These are phyloP conservation scores for Vitis riparia DNA, from an alignment of 164 flowering plant species.

Conservation along the genomic window DNA sequence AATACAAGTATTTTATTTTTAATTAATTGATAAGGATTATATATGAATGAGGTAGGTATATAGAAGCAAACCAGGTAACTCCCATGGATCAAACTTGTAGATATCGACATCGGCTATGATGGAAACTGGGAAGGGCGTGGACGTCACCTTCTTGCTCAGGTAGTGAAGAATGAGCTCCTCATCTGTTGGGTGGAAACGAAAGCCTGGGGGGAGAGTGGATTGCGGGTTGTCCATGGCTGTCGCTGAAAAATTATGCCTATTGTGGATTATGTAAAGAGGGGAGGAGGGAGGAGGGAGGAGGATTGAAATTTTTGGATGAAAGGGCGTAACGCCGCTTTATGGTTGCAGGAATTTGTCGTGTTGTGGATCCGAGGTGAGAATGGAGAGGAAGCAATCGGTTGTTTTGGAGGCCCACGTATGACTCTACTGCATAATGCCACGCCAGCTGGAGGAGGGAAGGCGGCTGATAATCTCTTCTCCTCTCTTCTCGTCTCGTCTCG, in stretches of 20 bases:
- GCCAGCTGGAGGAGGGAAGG: background rate
- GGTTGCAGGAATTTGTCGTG: slow-evolving; percentile 28
- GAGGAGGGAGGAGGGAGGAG: background rate
- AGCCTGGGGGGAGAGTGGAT: slow-evolving; percentile 45
- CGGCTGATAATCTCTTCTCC: background rate
- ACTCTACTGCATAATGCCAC: background rate
- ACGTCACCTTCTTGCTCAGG: slow-evolving; percentile 31
- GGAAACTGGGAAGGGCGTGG: slow-evolving; percentile 35
- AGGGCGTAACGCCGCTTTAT: slow-evolving; percentile 19
- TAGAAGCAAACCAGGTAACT: slow-evolving; percentile 35
- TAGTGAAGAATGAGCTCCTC: slow-evolving; percentile 61
- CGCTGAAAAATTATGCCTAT: background rate
- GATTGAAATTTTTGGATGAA: slow-evolving; percentile 31
- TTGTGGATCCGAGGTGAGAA: slow-evolving; percentile 2
- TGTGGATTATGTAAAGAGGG: background rate
- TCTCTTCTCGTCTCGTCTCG: background rate
- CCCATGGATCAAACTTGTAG: slow-evolving; percentile 59
- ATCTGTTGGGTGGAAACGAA: slow-evolving; percentile 65
- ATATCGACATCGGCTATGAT: slow-evolving; percentile 50
- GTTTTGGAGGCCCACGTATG: background rate
- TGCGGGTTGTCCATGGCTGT: slow-evolving; percentile 12
- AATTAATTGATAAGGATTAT: background rate
- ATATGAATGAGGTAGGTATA: background rate
- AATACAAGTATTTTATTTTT: background rate
- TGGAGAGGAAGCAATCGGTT: background rate